Conservation (phyloP, 805 yeast species). For the Candida nemodendra region DNA sequence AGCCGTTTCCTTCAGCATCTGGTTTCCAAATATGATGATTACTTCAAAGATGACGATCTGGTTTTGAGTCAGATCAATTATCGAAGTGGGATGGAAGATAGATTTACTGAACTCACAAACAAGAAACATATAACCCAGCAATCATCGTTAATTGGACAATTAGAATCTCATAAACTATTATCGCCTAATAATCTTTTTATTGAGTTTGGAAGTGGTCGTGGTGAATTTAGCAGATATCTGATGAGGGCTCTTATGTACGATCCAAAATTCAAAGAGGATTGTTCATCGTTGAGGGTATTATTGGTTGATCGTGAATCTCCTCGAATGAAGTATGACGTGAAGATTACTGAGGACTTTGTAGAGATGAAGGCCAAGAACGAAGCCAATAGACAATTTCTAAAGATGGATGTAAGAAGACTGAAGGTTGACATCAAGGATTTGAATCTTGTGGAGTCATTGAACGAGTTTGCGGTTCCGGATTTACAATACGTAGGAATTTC, state of each 20-base stretch:
- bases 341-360: slow-evolving; percentile 54
- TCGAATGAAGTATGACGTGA: slow-evolving; percentile 74
- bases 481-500: slow-evolving; percentile 58
- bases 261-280: slow-evolving; percentile 1
- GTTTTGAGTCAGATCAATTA: slow-evolving; percentile 22
- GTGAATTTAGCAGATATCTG: slow-evolving; percentile 72
- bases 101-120: slow-evolving; percentile 52
- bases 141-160: slow-evolving; percentile 70
- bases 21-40: slow-evolving; percentile 9
- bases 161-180: slow-evolving; percentile 44
- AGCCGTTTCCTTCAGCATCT: slow-evolving; percentile 19
- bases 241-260: slow-evolving; percentile 32
- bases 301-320: slow-evolving; percentile 76
- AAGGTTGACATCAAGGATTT: slow-evolving; percentile 83
- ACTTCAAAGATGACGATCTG: slow-evolving; percentile 10
- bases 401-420: slow-evolving; percentile 38
- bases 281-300: slow-evolving; percentile 38
- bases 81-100: slow-evolving; percentile 35
- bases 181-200: slow-evolving; percentile 40
- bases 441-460: slow-evolving; percentile 45
- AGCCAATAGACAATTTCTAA: neutral
- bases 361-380: slow-evolving; percentile 17
- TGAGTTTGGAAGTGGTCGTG: slow-evolving; percentile 93
- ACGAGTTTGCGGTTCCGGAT: slow-evolving; percentile 15
- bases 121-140: slow-evolving; percentile 83